phyloP scores from a whole-genome alignment of 352 stramenopile species.

The Discostella stelligera region DNA sequence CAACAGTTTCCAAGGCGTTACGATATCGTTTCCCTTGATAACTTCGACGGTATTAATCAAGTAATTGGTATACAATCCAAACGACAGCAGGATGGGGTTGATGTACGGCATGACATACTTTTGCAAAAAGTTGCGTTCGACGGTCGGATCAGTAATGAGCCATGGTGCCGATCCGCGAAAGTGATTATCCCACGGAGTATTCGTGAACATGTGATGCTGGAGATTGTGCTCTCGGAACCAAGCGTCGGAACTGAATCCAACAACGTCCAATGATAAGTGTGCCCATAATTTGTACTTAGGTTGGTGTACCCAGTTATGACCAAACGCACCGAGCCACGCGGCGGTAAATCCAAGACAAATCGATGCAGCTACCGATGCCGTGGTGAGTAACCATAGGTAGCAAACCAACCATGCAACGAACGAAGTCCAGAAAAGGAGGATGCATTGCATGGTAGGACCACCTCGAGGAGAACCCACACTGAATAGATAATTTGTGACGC shows the following conservation, averaged over 20 bases:
- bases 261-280: not conserved
- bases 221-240: constrained; percentile 13
- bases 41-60: constrained; percentile 6
- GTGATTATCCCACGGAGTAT: constrained; percentile 12
- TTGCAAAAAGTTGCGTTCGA: not conserved
- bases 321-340: constrained; percentile 9
- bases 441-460: constrained; percentile 4
- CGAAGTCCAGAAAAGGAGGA: constrained; percentile 10
- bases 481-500: not conserved
- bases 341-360: constrained; percentile 12
- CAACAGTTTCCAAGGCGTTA: constrained; percentile 10
- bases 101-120: constrained; percentile 10
- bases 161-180: constrained; percentile 5
- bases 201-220: constrained; percentile 11
- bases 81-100: constrained; percentile 7
- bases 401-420: constrained; percentile 3
- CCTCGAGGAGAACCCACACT: not conserved
- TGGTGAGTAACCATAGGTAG: constrained; percentile 4
- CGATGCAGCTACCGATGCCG: not conserved
- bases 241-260: constrained; percentile 5
- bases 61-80: constrained; percentile 10
- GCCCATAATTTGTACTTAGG: constrained; percentile 8
- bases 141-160: constrained; percentile 7
- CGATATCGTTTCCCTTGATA: constrained; percentile 11
- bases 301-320: constrained; percentile 11